Conservation (phyloP, 1,284 basidiomycete genomes). For the Stygiomarasmius scandens region DNA sequence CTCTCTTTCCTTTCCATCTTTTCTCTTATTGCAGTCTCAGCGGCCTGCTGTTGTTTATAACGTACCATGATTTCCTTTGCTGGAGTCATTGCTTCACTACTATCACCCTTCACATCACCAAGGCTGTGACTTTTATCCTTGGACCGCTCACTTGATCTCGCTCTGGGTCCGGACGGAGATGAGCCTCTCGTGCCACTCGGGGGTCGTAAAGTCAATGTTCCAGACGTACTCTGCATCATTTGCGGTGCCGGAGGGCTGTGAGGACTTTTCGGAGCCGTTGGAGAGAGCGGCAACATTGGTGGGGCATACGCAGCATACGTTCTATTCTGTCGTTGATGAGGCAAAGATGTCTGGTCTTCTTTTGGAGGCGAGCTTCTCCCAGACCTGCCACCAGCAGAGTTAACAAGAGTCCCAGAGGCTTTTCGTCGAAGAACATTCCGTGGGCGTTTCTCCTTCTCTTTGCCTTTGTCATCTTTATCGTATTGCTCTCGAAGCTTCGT, state of each 20-base stretch:
- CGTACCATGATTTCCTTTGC: constrained; percentile 12
- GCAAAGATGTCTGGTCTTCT: neutral
- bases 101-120: neutral
- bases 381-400: neutral
- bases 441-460: constrained; percentile 25
- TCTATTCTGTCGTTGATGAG: neutral
- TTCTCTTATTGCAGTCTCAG: neutral
- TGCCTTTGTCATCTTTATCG: constrained; percentile 14
- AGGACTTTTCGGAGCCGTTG: neutral
- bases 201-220: neutral
- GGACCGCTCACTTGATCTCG: neutral
- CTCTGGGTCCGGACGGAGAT: neutral
- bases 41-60: constrained; percentile 11
- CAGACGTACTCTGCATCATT: neutral
- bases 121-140: neutral
- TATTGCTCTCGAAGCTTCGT: constrained; percentile 9
- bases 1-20: constrained; percentile 1
- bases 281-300: neutral
- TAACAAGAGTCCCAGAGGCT: constrained; percentile 17
- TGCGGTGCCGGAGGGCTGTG: neutral
- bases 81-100: constrained; percentile 2
- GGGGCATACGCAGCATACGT: neutral
- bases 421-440: constrained; percentile 52
- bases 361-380: neutral
- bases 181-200: neutral